Base-by-base conservation (phyloP, 176 grass and related monocot species). In the Bolboschoenus planiculmis region DNA sequence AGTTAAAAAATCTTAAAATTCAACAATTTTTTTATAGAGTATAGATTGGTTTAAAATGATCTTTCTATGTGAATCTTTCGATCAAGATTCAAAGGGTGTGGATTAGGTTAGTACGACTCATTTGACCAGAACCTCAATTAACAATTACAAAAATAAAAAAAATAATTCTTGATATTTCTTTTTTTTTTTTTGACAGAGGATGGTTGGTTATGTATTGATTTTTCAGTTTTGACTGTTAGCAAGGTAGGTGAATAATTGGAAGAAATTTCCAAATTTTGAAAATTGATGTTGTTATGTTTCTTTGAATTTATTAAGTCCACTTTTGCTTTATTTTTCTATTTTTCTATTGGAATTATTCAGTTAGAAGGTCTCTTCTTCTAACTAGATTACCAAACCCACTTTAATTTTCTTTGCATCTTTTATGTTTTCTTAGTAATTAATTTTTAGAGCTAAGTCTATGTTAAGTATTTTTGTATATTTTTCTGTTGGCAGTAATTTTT, bases 211-310 rank as follows among this genome's bases (percentile, higher is more conserved):
- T 46, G 3, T 15, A 11, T 24, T 44, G 13, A 71, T 50, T 50
- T 68, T 75, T 50, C 43, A 14, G 10, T 26, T 44, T n/a, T 5
- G 10, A 46, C 39, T 73, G 39, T 71, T 43, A 40, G 37, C 14
- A 10, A 3, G 5, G 14, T 65, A 0, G 21, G 4, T 36, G 35
- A 16, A 6, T 27, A 3, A 27, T 16, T 7, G 5, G 40, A 50
- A 48, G 36, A 75, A 75, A 21, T 71, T 72, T 73, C 68, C 68
- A 31, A 51, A 20, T 34, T 68, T 75, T 77, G 26, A 77, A 77
- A 77, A 47, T 18, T 50, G 24, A 50, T 33, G 26, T 31, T 77
- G 23, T 31, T 31, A 24, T 53, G 48, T 53, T 2, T 13, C 26
- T 31, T 51, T 8, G 4, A 72, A 72, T 74, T 46, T 74, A 44